phyloP scores from a whole-genome alignment of 768 basidiomycete genomes.

The Fibroporia radiculosa region DNA sequence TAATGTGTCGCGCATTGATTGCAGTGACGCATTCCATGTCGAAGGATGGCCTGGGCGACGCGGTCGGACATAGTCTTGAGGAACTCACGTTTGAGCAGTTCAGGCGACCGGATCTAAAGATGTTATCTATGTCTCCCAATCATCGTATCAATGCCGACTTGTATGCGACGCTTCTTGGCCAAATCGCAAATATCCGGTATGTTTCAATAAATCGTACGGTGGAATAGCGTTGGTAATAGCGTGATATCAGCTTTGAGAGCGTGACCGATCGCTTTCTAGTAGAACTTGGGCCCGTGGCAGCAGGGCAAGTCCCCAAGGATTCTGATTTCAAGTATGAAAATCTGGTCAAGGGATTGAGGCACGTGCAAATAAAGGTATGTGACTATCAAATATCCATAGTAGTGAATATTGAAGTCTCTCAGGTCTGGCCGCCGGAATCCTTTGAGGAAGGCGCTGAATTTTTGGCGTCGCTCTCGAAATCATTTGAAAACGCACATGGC shows the following conservation, averaged over 20 bases:
- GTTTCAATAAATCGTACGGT: conserved; percentile 21
- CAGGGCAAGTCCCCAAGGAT: conserved; percentile 76
- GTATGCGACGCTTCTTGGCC: conserved; percentile 78
- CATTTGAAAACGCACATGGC: conserved; percentile 81
- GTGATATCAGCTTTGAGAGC: conserved; percentile 60
- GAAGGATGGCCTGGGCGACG: conserved; percentile 72
- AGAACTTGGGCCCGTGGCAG: conserved; percentile 67
- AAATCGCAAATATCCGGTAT: conserved; percentile 74
- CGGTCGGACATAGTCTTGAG: conserved; percentile 74
- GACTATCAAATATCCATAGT: neutral
- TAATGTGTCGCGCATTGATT: conserved; percentile 84
- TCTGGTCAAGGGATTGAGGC: conserved; percentile 70
- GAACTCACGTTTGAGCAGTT: conserved; percentile 86
- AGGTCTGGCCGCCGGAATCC: conserved; percentile 92
- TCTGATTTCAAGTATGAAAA: conserved; percentile 78
- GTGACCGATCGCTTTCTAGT: conserved; percentile 88
- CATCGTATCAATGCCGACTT: conserved; percentile 76
- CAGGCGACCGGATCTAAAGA: conserved; percentile 58
- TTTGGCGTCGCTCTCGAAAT: conserved; percentile 73
- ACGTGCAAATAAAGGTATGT: conserved; percentile 73
- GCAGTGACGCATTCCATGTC: conserved; percentile 65
- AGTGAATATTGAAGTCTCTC: neutral
- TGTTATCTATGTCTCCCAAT: conserved; percentile 62
- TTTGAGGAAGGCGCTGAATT: conserved; percentile 95
- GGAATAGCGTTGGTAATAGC: neutral